Evolutionary conservation across 2,329 filamentous ascomycete species (phyloP).

Genomic region (Piedraia hortae): DNA sequence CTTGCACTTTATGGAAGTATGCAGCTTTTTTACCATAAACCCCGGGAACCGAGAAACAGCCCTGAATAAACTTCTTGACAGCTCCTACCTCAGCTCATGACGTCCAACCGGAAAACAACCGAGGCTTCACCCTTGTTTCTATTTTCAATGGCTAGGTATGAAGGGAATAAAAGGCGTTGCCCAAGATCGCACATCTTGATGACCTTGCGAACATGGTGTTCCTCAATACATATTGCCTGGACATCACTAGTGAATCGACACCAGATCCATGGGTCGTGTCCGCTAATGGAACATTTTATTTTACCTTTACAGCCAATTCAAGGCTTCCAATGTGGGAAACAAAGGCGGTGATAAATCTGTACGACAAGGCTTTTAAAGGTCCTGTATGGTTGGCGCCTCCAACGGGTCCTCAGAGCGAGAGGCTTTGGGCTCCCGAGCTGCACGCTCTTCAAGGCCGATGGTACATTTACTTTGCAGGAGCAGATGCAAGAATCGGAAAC

Average conservation of each 20-base stretch:
- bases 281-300: conserved; percentile 16
- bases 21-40: too few species aligned
- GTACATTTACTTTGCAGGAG: conserved; percentile 25
- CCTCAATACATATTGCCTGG: conserved; percentile 15
- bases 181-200: too few species aligned
- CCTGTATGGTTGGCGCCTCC: conserved; percentile 13
- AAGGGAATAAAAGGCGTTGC: too few species aligned
- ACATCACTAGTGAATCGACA: conserved; percentile 15
- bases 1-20: too few species aligned
- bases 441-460: conserved; percentile 23
- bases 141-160: too few species aligned
- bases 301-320: conserved; percentile 20
- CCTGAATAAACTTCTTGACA: too few species aligned
- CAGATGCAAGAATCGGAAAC: conserved; percentile 17
- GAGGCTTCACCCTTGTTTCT: too few species aligned
- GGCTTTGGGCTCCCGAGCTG: conserved; percentile 28
- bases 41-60: too few species aligned
- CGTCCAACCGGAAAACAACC: too few species aligned
- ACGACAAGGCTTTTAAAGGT: conserved; percentile 13
- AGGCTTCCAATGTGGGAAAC: conserved; percentile 19
- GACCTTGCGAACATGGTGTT: conserved; percentile 5
- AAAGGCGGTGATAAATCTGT: conserved; percentile 15
- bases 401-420: conserved; percentile 5
- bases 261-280: conserved; percentile 20
- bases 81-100: too few species aligned